These are phyloP conservation scores for Fusarium napiforme DNA, from an alignment of 2,329 filamentous ascomycete genomes.

Conservation along the genomic window DNA sequence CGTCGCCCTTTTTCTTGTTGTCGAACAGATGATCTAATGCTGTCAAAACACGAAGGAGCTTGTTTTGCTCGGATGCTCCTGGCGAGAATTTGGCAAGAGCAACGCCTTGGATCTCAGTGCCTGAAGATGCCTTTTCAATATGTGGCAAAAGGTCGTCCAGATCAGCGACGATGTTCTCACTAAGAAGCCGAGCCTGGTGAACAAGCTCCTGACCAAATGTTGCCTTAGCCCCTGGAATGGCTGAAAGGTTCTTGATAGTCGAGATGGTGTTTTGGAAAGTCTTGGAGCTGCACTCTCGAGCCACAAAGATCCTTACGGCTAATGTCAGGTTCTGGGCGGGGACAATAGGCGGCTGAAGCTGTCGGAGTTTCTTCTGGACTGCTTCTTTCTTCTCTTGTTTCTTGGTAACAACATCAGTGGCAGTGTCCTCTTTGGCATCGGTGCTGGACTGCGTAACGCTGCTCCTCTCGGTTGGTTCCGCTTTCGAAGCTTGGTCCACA, in stretches of 20 bases:
- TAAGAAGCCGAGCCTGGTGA: constrained; percentile 84
- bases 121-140: constrained; percentile 85
- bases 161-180: constrained; percentile 84
- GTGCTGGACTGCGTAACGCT: constrained; percentile 36
- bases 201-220: constrained; percentile 95
- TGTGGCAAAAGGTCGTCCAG: constrained; percentile 86
- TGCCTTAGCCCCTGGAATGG: constrained; percentile 88
- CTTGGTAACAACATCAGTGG: constrained; percentile 40
- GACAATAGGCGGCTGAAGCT: constrained; percentile 83
- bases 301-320: constrained; percentile 96
- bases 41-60: constrained; percentile 89
- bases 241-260: constrained; percentile 97
- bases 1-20: constrained; percentile 72
- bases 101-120: constrained; percentile 94
- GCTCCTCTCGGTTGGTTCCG: constrained; percentile 49
- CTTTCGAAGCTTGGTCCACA: constrained; percentile 35
- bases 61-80: constrained; percentile 95
- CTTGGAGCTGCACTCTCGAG: constrained; percentile 95
- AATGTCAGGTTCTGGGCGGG: constrained; percentile 89
- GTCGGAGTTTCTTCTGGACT: constrained; percentile 62
- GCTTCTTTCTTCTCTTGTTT: constrained; percentile 54
- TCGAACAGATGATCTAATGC: constrained; percentile 97
- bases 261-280: constrained; percentile 98
- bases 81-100: constrained; percentile 96
- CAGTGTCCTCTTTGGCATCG: constrained; percentile 42